These are phyloP conservation scores for Shiraia sp. DNA, from an alignment of 2,329 filamentous ascomycete genomes.

Conservation along the genomic window DNA sequence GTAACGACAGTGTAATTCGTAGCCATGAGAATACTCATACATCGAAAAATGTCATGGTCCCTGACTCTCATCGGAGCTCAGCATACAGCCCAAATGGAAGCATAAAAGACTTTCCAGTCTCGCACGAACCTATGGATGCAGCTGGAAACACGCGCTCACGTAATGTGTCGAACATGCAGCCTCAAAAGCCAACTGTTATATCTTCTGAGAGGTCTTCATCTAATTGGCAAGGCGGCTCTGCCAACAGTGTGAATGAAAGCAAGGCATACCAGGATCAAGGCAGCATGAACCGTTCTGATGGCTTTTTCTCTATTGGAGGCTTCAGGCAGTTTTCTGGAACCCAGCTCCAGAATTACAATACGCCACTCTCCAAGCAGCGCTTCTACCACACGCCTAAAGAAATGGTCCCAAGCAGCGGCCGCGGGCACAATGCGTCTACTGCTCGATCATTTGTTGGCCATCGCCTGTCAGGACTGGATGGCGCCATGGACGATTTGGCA, in stretches of 20 bases:
- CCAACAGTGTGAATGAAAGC: slow-evolving; percentile 15
- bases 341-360: slow-evolving; percentile 25
- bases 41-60: slow-evolving; percentile 8
- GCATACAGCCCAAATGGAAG: slow-evolving; percentile 17
- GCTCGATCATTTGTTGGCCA: slow-evolving; percentile 27
- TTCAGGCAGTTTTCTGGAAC: slow-evolving; percentile 29
- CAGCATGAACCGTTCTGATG: slow-evolving; percentile 13
- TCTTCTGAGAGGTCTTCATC: slow-evolving; percentile 14
- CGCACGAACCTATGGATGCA: slow-evolving; percentile 19
- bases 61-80: slow-evolving; percentile 15
- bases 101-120: slow-evolving; percentile 9
- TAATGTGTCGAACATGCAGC: slow-evolving; percentile 14
- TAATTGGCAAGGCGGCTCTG: slow-evolving; percentile 8
- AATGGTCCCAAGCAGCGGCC: slow-evolving; percentile 10
- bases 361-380: slow-evolving; percentile 28
- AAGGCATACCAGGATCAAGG: slow-evolving; percentile 22
- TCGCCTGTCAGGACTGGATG: slow-evolving; percentile 41
- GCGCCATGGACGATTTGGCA: slow-evolving; percentile 44
- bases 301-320: slow-evolving; percentile 8
- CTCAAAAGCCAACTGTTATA: slow-evolving; percentile 12
- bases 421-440: slow-evolving; percentile 8
- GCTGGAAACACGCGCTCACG: slow-evolving; percentile 16
- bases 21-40: slow-evolving; percentile 34
- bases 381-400: slow-evolving; percentile 31
- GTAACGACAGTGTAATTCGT: slow-evolving; percentile 9